These are phyloP conservation scores for Globisporangium takayamanum DNA, from an alignment of 352 stramenopile species.

Conservation along the genomic window DNA sequence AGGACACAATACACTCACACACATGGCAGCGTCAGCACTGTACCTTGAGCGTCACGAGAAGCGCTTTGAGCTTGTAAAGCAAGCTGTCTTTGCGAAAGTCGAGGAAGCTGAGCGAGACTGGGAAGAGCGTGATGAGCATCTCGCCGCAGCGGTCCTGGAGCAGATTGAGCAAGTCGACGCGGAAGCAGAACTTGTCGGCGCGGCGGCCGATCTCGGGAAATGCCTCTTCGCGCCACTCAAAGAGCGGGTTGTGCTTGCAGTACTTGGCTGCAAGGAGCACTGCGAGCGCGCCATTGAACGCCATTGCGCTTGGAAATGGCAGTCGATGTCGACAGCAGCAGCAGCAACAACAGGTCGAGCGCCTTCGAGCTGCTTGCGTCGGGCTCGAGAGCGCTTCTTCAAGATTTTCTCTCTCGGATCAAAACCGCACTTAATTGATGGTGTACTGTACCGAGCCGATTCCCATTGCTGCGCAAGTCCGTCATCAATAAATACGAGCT, in stretches of 20 bases:
- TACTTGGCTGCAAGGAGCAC: conserved; percentile 74
- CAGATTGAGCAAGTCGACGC: conserved; percentile 65
- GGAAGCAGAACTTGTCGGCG: conserved; percentile 63
- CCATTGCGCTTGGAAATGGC: conserved; percentile 1
- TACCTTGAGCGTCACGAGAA: conserved; percentile 73
- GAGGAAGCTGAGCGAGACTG: conserved; percentile 45
- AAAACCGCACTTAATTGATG: too few species aligned
- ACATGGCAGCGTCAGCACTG: neutral
- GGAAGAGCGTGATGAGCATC: conserved; percentile 59
- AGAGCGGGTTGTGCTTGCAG: conserved; percentile 61
- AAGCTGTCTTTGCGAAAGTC: conserved; percentile 50
- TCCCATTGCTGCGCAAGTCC: too few species aligned
- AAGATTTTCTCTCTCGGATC: too few species aligned
- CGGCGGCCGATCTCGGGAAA: conserved; percentile 49
- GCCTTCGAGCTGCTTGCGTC: too few species aligned
- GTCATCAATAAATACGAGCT: too few species aligned
- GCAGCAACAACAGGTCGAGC: too few species aligned
- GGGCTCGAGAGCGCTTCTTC: too few species aligned
- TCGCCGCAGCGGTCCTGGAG: conserved; percentile 41
- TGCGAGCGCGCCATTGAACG: conserved; percentile 50
- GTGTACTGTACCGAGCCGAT: too few species aligned
- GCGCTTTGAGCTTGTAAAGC: conserved; percentile 65
- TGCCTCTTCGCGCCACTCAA: conserved; percentile 63
- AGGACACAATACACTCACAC: neutral
- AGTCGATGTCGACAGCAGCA: too few species aligned